Evolutionary conservation across 2,329 filamentous ascomycete species (phyloP).

Genomic region (Fusarium sp.): DNA sequence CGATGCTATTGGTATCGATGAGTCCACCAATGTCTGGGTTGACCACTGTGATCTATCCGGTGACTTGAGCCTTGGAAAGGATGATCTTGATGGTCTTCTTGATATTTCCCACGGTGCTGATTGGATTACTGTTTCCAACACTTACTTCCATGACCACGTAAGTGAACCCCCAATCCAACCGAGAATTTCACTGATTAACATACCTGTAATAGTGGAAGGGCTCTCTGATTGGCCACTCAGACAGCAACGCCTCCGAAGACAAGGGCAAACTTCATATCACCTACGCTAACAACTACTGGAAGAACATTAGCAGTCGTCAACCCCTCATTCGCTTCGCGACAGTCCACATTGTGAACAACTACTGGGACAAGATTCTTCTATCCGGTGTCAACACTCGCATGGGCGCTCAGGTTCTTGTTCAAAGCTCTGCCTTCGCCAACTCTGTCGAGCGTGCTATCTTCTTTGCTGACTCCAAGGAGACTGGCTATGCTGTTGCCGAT

Average conservation of each 20-base stretch:
- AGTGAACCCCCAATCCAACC: neutral
- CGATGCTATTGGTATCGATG: conserved; percentile 69
- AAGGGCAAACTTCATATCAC: conserved; percentile 71
- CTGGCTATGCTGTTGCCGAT: conserved; percentile 56
- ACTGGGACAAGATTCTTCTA: conserved; percentile 55
- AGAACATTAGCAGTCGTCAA: conserved; percentile 70
- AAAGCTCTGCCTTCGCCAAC: conserved; percentile 64
- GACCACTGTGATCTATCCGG: conserved; percentile 75
- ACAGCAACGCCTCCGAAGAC: conserved; percentile 67
- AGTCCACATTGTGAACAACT: conserved; percentile 68
- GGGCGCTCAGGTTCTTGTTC: conserved; percentile 66
- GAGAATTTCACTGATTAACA: neutral
- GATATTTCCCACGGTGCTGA: conserved; percentile 72
- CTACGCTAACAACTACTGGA: conserved; percentile 74
- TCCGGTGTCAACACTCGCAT: conserved; percentile 66
- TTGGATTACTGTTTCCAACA: conserved; percentile 62
- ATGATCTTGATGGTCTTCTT: conserved; percentile 75
- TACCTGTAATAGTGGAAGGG: conserved; percentile 59
- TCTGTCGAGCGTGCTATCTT: conserved; percentile 50
- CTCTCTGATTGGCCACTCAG: conserved; percentile 68
- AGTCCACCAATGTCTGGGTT: conserved; percentile 70
- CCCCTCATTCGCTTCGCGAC: conserved; percentile 76
- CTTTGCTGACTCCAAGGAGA: conserved; percentile 54
- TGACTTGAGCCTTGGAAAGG: conserved; percentile 69
- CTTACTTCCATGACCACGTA: conserved; percentile 49